phyloP scores from a whole-genome alignment of 345 rosid species.

The Erodium maritimum region DNA sequence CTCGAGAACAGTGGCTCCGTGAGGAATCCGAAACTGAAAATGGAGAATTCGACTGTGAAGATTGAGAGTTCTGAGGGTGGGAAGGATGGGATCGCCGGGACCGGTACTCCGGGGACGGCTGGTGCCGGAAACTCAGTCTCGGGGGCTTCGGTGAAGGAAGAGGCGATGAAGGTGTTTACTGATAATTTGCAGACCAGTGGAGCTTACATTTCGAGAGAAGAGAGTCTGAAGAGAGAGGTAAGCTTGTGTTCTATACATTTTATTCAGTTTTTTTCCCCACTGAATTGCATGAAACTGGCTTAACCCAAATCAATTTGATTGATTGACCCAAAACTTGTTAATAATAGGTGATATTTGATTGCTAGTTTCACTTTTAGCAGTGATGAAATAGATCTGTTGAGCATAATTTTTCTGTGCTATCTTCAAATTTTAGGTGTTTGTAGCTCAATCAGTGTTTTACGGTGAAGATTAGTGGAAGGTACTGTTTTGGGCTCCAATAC shows the following conservation, averaged over 20 bases:
- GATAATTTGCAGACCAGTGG: constrained; percentile 95
- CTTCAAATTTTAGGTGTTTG: no score
- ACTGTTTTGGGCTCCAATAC: no score
- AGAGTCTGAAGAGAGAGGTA: constrained; percentile 81
- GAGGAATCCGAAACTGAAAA: constrained; percentile 55
- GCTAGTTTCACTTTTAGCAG: not conserved
- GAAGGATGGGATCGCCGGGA: constrained; percentile 41
- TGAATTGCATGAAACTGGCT: not conserved
- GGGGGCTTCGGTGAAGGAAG: constrained; percentile 61
- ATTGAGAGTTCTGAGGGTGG: constrained; percentile 60
- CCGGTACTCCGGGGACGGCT: constrained; percentile 24
- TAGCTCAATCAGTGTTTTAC: not conserved
- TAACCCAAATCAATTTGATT: not conserved
- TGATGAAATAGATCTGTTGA: no score
- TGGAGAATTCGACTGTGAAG: constrained; percentile 56
- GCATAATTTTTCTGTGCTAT: no score
- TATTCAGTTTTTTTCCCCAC: no score
- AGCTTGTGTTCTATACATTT: not conserved
- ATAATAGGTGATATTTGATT: not conserved
- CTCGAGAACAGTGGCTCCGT: constrained; percentile 41
- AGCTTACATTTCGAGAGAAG: constrained; percentile 96
- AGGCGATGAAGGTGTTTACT: constrained; percentile 62
- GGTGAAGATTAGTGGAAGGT: not conserved
- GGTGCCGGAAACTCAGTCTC: constrained; percentile 27
- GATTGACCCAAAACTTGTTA: not conserved